Conservation (phyloP, 177 flowering plant species). For the Vitis hybrid region DNA sequence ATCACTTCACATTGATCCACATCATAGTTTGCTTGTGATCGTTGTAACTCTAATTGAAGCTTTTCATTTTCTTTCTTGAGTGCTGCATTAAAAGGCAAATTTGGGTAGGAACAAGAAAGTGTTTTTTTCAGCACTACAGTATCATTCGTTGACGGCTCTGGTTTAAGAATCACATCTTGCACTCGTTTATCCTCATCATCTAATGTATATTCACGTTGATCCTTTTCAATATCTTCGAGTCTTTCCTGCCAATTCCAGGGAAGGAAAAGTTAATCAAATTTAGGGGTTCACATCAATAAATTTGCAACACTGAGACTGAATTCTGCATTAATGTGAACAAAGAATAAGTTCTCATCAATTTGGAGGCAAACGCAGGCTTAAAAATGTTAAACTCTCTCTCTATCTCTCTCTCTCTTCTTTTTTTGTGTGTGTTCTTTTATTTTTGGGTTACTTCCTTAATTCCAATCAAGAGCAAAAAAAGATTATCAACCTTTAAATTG, state of each 20-base stretch:
- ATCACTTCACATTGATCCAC: slow-evolving; percentile 81
- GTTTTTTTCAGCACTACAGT: slow-evolving; percentile 69
- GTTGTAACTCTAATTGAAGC: slow-evolving; percentile 78
- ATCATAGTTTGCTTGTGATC: slow-evolving; percentile 76
- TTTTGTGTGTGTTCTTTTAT: no score
- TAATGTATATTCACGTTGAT: slow-evolving; percentile 87
- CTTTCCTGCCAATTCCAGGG: slow-evolving; percentile 60
- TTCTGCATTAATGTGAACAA: background rate
- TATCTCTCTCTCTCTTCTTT: no score
- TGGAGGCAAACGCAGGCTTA: background rate
- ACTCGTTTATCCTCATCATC: slow-evolving; percentile 86
- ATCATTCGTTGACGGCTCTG: slow-evolving; percentile 58
- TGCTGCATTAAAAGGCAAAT: slow-evolving; percentile 64
- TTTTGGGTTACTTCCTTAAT: no score
- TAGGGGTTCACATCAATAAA: background rate
- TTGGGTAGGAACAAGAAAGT: slow-evolving; percentile 86
- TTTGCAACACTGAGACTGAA: background rate
- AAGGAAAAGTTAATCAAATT: background rate
- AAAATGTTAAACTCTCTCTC: background rate
- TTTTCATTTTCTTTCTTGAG: slow-evolving; percentile 80
- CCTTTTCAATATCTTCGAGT: slow-evolving; percentile 75
- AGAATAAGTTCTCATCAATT: background rate
- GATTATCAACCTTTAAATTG: no score
- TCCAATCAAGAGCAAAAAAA: no score
- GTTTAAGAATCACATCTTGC: slow-evolving; percentile 72